Percentiles rank a stretch among this genome's conserved stretches.
These are phyloP conservation scores for Chlorella sorokiniana DNA, from an alignment of 139 green algal species.

Conservation along the genomic window DNA sequence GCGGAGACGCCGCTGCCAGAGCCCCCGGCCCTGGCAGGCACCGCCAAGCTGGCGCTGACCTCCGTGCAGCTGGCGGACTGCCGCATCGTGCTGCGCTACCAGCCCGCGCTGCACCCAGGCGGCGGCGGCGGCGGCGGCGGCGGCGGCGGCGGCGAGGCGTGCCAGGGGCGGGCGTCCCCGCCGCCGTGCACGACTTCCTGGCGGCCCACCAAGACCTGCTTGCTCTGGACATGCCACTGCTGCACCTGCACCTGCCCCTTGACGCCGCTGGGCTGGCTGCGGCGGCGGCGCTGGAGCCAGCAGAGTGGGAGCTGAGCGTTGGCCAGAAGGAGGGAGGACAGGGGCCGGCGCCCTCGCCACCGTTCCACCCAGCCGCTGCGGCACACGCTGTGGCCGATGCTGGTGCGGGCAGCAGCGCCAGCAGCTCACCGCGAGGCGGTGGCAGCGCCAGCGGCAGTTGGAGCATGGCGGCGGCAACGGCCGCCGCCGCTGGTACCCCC, in stretches of 20 bases:
- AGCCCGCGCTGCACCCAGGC: constrained; percentile 6
- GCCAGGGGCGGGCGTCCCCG: constrained; percentile 5
- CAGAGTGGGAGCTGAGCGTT: background rate
- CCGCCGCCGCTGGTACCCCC: no score
- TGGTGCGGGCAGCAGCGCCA: background rate
- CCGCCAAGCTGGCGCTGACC: background rate
- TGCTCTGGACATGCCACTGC: constrained; percentile 39
- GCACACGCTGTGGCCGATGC: no score
- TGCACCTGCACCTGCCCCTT: constrained; percentile 48
- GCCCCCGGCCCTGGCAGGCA: background rate
- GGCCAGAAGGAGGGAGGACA: no score
- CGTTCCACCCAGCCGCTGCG: no score
- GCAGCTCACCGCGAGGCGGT: no score
- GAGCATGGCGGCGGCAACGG: no score
- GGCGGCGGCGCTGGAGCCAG: background rate
- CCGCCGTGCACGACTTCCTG: constrained; percentile 25
- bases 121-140: background rate
- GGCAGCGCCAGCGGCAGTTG: no score
- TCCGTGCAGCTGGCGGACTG: constrained; percentile 14
- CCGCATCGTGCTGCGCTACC: constrained; percentile 15
- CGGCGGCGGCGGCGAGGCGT: background rate
- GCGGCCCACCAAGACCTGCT: constrained; percentile 31
- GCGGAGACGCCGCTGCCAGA: background rate
- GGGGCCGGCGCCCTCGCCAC: no score
- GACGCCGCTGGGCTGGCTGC: constrained; percentile 7